Evolutionary conservation across 225 moss, liverwort and hornwort species (phyloP).

Genomic region (Pleurozium schreberi): DNA sequence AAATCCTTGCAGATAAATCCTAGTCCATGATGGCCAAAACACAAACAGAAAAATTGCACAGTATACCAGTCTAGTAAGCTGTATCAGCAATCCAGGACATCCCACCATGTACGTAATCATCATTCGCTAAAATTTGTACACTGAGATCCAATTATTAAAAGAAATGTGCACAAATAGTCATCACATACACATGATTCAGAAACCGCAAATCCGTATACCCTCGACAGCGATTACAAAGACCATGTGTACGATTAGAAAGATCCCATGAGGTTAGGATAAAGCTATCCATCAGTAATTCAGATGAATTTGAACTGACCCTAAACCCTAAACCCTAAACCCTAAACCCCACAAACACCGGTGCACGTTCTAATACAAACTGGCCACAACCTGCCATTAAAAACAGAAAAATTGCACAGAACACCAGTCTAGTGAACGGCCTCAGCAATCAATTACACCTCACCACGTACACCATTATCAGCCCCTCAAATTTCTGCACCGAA

Average conservation of each 20-base stretch:
- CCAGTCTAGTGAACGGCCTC: neutral
- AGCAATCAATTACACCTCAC: neutral
- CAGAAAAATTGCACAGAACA: neutral
- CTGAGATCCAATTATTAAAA: too few species aligned
- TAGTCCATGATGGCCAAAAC: neutral
- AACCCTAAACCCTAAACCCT: neutral
- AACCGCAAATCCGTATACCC: neutral
- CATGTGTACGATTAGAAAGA: neutral
- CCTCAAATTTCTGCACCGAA: neutral
- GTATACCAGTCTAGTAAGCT: neutral
- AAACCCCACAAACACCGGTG: neutral
- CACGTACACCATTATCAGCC: neutral
- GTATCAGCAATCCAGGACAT: neutral
- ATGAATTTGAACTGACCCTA: neutral
- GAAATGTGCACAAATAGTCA: neutral
- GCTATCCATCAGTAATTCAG: neutral
- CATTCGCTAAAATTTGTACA: neutral
- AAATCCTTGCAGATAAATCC: neutral
- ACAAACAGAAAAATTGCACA: neutral
- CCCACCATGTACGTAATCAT: neutral
- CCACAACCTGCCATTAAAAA: neutral
- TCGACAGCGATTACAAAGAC: neutral
- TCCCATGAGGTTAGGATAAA: neutral
- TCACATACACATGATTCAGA: neutral
- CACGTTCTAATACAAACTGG: neutral